Conservation (phyloP, 805 yeast genomes). For the Schizosaccharomyces japonicus region DNA sequence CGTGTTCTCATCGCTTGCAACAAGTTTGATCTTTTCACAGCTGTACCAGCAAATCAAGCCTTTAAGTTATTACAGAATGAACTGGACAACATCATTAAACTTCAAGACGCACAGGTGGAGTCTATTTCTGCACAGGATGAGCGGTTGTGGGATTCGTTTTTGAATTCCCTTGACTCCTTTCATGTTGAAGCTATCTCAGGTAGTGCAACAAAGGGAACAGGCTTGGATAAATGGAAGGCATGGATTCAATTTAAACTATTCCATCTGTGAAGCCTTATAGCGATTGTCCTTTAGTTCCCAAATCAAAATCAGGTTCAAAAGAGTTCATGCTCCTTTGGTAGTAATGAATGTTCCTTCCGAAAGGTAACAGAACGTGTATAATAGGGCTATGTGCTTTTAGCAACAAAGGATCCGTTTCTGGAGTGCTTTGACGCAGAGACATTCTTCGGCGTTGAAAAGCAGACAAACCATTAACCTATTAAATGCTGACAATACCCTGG, state of each 20-base stretch:
- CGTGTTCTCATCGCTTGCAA: conserved; percentile 49
- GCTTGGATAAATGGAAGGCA: not conserved
- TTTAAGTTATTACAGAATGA: conserved; percentile 37
- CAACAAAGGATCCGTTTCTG: too few relatives aligned
- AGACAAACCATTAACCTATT: too few relatives aligned
- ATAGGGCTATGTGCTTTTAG: too few relatives aligned
- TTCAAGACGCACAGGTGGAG: conserved; percentile 17
- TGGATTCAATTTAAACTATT: conserved; percentile 3
- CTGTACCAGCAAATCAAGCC: conserved; percentile 45
- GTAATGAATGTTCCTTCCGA: too few relatives aligned
- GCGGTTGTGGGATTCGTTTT: not conserved
- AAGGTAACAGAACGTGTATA: too few relatives aligned
- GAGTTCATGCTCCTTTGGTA: too few relatives aligned
- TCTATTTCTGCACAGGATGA: not conserved
- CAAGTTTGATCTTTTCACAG: conserved; percentile 64
- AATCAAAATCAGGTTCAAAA: too few relatives aligned
- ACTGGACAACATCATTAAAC: conserved; percentile 30
- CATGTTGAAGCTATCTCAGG: not conserved
- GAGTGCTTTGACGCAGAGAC: too few relatives aligned
- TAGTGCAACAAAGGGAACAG: not conserved
- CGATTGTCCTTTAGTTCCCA: too few relatives aligned
- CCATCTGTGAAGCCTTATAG: too few relatives aligned
- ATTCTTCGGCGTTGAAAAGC: too few relatives aligned
- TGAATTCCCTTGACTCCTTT: not conserved
- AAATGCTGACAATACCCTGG: too few relatives aligned